These are phyloP conservation scores for Candida nanaspora DNA, from an alignment of 805 yeast species.

Conservation along the genomic window DNA sequence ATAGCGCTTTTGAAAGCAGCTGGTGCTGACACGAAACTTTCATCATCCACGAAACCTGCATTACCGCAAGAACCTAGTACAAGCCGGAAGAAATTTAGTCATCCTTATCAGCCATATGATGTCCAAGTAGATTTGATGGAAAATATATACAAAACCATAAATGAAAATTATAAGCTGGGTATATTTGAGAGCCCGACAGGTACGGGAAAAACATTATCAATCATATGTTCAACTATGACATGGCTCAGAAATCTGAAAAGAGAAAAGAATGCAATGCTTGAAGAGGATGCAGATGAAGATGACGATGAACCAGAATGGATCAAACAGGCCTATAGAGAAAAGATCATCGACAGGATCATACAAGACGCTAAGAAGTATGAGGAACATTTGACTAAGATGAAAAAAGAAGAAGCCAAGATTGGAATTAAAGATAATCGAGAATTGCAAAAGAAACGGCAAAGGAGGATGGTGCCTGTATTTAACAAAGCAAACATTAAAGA, in stretches of 20 bases:
- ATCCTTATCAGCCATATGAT: constrained; percentile 76
- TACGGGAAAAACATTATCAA: constrained; percentile 83
- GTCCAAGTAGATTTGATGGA: constrained; percentile 76
- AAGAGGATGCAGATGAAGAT: constrained; percentile 25
- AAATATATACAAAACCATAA: constrained; percentile 58
- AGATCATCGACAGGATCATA: constrained; percentile 22
- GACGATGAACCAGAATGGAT: constrained; percentile 39
- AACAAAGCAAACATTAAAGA: neutral
- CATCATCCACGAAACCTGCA: neutral
- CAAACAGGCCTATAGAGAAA: constrained; percentile 23
- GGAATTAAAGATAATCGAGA: constrained; percentile 8
- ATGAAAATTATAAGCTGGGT: constrained; percentile 53
- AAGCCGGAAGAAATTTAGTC: constrained; percentile 36
- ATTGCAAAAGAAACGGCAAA: constrained; percentile 2
- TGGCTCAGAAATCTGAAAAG: constrained; percentile 46
- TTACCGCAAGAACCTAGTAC: too few species aligned
- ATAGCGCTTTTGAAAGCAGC: too few species aligned
- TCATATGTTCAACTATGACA: constrained; percentile 77
- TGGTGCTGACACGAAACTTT: neutral
- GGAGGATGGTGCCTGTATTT: neutral
- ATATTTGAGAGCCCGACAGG: constrained; percentile 94
- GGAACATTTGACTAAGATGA: constrained; percentile 28
- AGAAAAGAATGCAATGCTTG: constrained; percentile 29
- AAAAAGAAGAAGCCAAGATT: constrained; percentile 20
- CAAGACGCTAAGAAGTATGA: constrained; percentile 33